A percentile compares a stretch with the other conserved stretches of the same genome.
Conservation (phyloP, 2,329 filamentous ascomycete genomes). For the Colletotrichum sp. region DNA sequence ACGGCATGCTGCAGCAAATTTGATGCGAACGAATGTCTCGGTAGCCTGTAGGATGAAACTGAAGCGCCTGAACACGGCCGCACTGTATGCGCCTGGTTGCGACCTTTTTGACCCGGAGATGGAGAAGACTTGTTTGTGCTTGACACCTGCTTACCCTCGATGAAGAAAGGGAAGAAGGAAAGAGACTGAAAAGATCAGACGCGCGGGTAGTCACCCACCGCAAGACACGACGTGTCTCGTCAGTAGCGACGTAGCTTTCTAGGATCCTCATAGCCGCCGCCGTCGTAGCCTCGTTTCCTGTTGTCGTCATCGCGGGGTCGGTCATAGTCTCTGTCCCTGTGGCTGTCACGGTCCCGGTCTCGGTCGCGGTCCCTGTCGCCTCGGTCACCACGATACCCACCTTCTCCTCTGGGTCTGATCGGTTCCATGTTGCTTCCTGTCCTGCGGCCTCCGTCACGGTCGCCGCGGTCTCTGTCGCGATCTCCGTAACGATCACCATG, state of each 20-base stretch:
- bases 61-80: not conserved
- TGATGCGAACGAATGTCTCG: not conserved
- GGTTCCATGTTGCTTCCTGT: slow-evolving; percentile 87
- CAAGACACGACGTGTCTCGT: slow-evolving; percentile 42
- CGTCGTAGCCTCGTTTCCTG: slow-evolving; percentile 76
- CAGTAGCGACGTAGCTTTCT: slow-evolving; percentile 70
- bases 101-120: not conserved
- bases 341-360: slow-evolving; percentile 49
- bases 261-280: slow-evolving; percentile 80
- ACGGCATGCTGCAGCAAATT: not conserved
- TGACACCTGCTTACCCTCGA: slow-evolving; percentile 37
- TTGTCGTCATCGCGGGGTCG: slow-evolving; percentile 62
- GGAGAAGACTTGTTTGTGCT: not conserved
- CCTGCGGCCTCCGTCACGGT: slow-evolving; percentile 40
- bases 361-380: slow-evolving; percentile 50
- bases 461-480: slow-evolving; percentile 31
- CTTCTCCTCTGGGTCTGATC: slow-evolving; percentile 69
- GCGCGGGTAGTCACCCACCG: slow-evolving; percentile 42
- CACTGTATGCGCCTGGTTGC: not conserved
- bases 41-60: not conserved
- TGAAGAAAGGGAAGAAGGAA: slow-evolving; percentile 38
- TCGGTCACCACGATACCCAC: slow-evolving; percentile 49
- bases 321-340: slow-evolving; percentile 54
- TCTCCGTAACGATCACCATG: slow-evolving; percentile 32
- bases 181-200: slow-evolving; percentile 21